Evolutionary conservation across 371 early-diverging fungal genomes (phyloP).

Genomic region (Mortierella sp.): DNA sequence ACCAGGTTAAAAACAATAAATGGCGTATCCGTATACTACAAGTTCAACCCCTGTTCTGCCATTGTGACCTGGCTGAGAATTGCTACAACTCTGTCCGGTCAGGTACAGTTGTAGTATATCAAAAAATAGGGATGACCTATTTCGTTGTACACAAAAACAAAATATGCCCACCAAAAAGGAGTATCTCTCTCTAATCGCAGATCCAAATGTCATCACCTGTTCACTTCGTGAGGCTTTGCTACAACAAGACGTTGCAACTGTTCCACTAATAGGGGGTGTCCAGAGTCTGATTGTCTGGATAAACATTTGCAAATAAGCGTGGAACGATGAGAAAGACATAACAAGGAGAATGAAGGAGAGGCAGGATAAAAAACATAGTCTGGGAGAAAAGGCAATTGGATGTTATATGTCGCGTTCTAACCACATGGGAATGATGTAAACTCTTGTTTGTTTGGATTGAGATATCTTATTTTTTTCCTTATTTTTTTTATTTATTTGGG

Average conservation of each 20-base stretch:
- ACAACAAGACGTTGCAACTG: constrained; percentile 1
- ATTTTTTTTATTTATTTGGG: not conserved
- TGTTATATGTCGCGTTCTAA: not conserved
- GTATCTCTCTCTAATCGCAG: constrained; percentile 6
- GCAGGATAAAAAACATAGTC: no score
- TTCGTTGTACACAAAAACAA: constrained; percentile 9
- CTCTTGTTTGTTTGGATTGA: not conserved
- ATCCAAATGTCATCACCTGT: constrained; percentile 13
- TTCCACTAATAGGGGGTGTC: constrained; percentile 7
- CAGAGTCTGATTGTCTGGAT: constrained; percentile 1
- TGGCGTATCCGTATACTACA: not conserved
- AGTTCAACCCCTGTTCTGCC: constrained; percentile 23
- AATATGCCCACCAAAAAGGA: constrained; percentile 8
- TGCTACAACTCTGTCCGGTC: not conserved
- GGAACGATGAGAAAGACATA: not conserved
- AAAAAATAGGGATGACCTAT: constrained; percentile 22
- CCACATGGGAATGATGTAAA: not conserved
- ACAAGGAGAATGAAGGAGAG: no score
- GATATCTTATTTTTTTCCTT: not conserved
- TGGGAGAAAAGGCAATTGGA: not conserved
- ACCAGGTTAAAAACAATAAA: not conserved
- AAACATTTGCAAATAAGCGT: no score
- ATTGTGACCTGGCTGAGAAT: constrained; percentile 30
- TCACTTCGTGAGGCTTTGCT: not conserved
- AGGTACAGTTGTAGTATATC: constrained; percentile 13